A percentile compares a stretch with the other conserved stretches of the same genome.
These are phyloP conservation scores for Serendipita sp. DNA, from an alignment of 768 basidiomycete genomes.

Conservation along the genomic window DNA sequence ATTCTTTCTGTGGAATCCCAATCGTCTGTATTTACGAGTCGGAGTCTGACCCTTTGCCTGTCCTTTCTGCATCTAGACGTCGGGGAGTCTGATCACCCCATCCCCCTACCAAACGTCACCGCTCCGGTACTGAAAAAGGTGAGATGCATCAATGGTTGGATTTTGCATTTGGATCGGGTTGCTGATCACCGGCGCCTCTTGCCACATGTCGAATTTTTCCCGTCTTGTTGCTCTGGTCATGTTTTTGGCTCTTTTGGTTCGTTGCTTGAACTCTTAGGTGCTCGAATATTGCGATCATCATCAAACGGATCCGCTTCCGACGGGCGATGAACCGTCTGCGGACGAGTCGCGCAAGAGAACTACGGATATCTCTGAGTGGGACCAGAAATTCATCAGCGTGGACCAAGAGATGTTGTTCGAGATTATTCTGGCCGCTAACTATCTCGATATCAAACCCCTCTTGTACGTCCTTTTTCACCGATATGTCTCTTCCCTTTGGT, in stretches of 20 bases:
- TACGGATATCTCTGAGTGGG: conserved; percentile 99
- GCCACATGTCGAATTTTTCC: conserved; percentile 6
- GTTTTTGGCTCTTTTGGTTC: background rate
- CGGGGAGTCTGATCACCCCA: conserved; percentile 86
- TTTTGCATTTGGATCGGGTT: background rate
- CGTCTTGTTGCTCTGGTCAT: background rate
- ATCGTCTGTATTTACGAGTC: background rate
- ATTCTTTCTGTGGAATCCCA: background rate
- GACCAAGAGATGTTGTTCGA: conserved; percentile 99
- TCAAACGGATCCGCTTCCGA: conserved; percentile 88
- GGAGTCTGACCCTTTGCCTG: background rate
- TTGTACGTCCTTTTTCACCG: conserved; percentile 40
- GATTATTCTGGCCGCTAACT: conserved; percentile 98
- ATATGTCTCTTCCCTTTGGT: background rate
- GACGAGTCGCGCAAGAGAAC: conserved; percentile 95
- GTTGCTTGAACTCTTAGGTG: conserved; percentile 36
- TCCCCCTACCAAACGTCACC: conserved; percentile 87
- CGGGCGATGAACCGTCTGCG: conserved; percentile 63
- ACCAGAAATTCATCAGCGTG: conserved; percentile 94
- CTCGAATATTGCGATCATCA: conserved; percentile 99
- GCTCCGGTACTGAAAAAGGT: conserved; percentile 90
- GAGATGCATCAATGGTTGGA: conserved; percentile 3
- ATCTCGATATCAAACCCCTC: conserved; percentile 97
- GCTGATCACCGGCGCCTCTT: background rate
- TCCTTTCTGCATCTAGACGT: conserved; percentile 42